Evolutionary conservation across 2,329 filamentous ascomycete genomes (phyloP), one percentile per base, ranked within the genome.

Genomic region (Fusarium xyrophilum): DNA sequence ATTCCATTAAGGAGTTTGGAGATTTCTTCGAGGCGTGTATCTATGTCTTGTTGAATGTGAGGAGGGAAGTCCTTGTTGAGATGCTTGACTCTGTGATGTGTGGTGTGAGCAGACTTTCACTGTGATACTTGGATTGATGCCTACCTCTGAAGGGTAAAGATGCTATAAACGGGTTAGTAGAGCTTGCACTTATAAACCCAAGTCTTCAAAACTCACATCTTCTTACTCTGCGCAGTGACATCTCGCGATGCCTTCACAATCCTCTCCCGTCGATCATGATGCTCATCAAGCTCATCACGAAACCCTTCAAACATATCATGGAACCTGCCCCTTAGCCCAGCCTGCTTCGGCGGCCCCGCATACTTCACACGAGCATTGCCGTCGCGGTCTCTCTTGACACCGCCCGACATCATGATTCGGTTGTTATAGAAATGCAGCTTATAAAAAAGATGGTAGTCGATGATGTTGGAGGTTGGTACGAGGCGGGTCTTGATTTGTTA

Each of bases 201-300:
- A 2, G 14, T 6, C 7, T 9, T 2, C 2, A 6, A 5, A 23
- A 48, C 85, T 81, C 80, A 97, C 93, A 98, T 96, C 82, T 98
- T 99, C 84, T 99, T 99, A 80, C 93, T 97, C 56, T 93, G 84
- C 0, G 93, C 93, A 10, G 96, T 99, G 61, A 99, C 92, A 78
- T 99, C 96, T 66, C 95, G 85, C 12, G 93, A 96, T 4, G 90
- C 91, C 82, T 98, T 99, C 76, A 96, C 92, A 71, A 97, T 89
- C 55, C 91, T 88, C 81, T 97, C 94, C 59, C 93, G 87, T 19
- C 96, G 90, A 79, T 98, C 96, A 79, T 99, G 93, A 77, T 98
- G 95, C 80, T 96, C 89, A 76, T 99, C 96, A 30, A 99, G 84
- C 80, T 97, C 94, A 74, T 91, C 85, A 53, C 94, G 90, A 78